phyloP scores from a whole-genome alignment of 2,329 filamentous ascomycete species.

The Passalora sequoiae region DNA sequence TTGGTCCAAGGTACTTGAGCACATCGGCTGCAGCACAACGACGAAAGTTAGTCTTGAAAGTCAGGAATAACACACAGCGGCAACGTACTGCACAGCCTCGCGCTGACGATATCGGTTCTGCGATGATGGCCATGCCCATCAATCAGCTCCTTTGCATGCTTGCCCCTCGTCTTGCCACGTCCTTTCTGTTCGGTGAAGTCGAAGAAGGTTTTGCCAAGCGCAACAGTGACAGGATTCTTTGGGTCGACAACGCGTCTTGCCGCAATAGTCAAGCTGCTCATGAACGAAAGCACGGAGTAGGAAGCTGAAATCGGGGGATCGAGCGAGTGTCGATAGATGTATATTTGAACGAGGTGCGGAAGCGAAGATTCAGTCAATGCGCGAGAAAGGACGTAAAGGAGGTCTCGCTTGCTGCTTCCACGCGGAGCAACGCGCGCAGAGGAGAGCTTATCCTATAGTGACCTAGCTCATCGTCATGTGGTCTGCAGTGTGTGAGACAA shows the following conservation, averaged over 20 bases:
- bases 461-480: too few relatives aligned
- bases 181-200: background rate
- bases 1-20: slow-evolving; percentile 62
- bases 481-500: too few relatives aligned
- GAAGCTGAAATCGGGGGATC: too few relatives aligned
- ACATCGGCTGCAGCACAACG: slow-evolving; percentile 68
- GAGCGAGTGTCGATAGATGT: too few relatives aligned
- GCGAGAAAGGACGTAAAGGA: too few relatives aligned
- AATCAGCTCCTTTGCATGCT: background rate
- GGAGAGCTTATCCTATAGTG: too few relatives aligned
- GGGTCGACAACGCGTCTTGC: slow-evolving; percentile 4
- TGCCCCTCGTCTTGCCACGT: background rate
- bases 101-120: slow-evolving; percentile 20
- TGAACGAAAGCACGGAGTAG: slow-evolving; percentile 2
- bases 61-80: background rate
- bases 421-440: too few relatives aligned
- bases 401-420: too few relatives aligned
- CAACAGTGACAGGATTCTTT: slow-evolving; percentile 1
- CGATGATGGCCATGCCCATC: background rate
- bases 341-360: too few relatives aligned
- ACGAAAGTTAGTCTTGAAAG: slow-evolving; percentile 9
- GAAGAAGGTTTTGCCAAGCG: slow-evolving; percentile 4
- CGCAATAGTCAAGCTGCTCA: slow-evolving; percentile 2
- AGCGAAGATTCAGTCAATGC: too few relatives aligned
- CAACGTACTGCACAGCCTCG: slow-evolving; percentile 21